phyloP scores from a whole-genome alignment of 2,329 filamentous ascomycete species.

The Exophiala sp. region DNA sequence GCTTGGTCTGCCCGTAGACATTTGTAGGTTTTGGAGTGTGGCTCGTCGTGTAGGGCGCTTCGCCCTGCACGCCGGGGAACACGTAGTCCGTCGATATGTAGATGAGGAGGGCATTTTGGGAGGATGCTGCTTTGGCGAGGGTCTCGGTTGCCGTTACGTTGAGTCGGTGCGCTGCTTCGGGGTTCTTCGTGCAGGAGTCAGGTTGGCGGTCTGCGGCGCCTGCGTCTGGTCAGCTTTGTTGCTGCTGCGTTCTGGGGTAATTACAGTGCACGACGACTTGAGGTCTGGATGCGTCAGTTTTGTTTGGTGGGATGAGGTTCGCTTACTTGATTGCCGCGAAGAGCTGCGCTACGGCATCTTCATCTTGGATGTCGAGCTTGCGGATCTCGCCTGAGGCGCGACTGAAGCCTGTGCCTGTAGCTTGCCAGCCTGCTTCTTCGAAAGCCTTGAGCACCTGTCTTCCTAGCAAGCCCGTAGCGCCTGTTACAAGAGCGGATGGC shows the following conservation, averaged over 20 bases:
- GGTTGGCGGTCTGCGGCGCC: slow-evolving; percentile 85
- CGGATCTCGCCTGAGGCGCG: slow-evolving; percentile 67
- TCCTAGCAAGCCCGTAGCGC: slow-evolving; percentile 79
- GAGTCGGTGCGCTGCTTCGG: slow-evolving; percentile 66
- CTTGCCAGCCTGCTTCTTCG: slow-evolving; percentile 62
- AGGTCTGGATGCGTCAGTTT: slow-evolving; percentile 50
- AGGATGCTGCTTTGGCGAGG: slow-evolving; percentile 64
- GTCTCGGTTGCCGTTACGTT: slow-evolving; percentile 69
- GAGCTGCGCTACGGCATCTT: slow-evolving; percentile 43
- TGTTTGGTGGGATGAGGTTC: slow-evolving; percentile 7
- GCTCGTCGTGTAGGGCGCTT: slow-evolving; percentile 73
- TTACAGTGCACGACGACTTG: slow-evolving; percentile 77
- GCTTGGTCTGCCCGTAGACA: slow-evolving; percentile 71
- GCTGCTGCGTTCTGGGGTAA: slow-evolving; percentile 30
- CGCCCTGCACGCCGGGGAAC: slow-evolving; percentile 72
- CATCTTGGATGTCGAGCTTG: slow-evolving; percentile 50
- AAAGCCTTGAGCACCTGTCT: slow-evolving; percentile 74
- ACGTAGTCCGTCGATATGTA: slow-evolving; percentile 73
- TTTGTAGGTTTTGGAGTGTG: slow-evolving; percentile 69
- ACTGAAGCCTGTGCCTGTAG: slow-evolving; percentile 69
- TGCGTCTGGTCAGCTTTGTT: slow-evolving; percentile 34
- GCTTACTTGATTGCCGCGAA: slow-evolving; percentile 53
- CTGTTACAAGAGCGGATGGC: slow-evolving; percentile 67
- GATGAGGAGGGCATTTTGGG: slow-evolving; percentile 52
- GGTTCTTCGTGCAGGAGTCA: slow-evolving; percentile 78